Conservation (phyloP, 805 yeast species). For the Spathaspora boniae region DNA sequence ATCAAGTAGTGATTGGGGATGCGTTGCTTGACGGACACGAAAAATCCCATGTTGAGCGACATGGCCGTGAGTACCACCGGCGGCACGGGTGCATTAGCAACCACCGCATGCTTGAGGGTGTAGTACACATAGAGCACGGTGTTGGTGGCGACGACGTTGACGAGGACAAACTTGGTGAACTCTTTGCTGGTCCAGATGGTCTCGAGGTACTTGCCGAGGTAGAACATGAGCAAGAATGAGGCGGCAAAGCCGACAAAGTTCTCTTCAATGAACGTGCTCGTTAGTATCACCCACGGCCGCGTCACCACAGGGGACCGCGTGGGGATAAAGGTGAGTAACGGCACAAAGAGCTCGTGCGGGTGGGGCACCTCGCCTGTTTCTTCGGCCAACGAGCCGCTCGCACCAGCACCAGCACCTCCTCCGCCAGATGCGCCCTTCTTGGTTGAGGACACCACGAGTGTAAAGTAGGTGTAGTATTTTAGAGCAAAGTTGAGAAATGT, state of each 20-base stretch:
- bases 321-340: slow-evolving; percentile 49
- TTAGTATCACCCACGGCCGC: slow-evolving; percentile 50
- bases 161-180: slow-evolving; percentile 43
- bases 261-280: slow-evolving; percentile 46
- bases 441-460: slow-evolving; percentile 28
- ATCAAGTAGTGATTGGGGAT: slow-evolving; percentile 58
- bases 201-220: slow-evolving; percentile 64
- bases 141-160: slow-evolving; percentile 36
- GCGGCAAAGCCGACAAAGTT: slow-evolving; percentile 35
- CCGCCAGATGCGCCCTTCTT: too few species aligned
- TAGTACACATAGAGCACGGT: slow-evolving; percentile 26
- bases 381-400: slow-evolving; percentile 20
- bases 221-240: slow-evolving; percentile 37
- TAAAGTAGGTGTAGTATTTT: slow-evolving; percentile 37
- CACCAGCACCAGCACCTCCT: too few species aligned
- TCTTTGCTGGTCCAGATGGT: slow-evolving; percentile 60
- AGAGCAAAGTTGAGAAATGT: slow-evolving; percentile 31
- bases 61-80: slow-evolving; percentile 52
- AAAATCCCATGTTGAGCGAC: slow-evolving; percentile 53
- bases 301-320: slow-evolving; percentile 34
- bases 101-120: slow-evolving; percentile 12
- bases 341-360: slow-evolving; percentile 47
- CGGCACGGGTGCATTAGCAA: slow-evolving; percentile 22
- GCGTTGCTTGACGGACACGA: slow-evolving; percentile 64
- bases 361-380: slow-evolving; percentile 38